These are phyloP conservation scores for Seiridium unicorne DNA, from an alignment of 2,329 filamentous ascomycete species.

Conservation along the genomic window DNA sequence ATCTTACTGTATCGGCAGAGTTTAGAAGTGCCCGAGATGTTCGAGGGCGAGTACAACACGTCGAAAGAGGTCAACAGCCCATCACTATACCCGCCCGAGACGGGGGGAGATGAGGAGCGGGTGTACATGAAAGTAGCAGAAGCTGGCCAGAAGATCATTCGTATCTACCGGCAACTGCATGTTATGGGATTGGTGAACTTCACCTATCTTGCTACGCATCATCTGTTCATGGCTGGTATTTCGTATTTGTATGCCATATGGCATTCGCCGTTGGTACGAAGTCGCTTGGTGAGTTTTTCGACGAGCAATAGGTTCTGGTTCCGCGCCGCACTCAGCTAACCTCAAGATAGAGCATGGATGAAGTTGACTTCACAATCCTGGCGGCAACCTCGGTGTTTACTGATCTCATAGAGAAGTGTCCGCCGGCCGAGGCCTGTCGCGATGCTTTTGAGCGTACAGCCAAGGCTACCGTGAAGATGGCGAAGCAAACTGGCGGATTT, in stretches of 20 bases:
- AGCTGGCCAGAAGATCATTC: conserved; percentile 87
- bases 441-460: conserved; percentile 95
- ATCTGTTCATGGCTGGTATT: conserved; percentile 95
- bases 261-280: conserved; percentile 88
- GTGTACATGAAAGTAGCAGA: conserved; percentile 95
- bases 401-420: conserved; percentile 91
- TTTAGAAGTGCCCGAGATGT: conserved; percentile 77
- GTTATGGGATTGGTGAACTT: conserved; percentile 89
- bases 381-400: conserved; percentile 90
- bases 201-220: conserved; percentile 91
- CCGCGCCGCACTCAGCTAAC: conserved; percentile 20
- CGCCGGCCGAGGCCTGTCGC: conserved; percentile 88
- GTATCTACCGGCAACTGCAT: conserved; percentile 87
- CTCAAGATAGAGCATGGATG: conserved; percentile 70
- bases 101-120: conserved; percentile 79
- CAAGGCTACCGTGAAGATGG: conserved; percentile 95
- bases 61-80: conserved; percentile 64
- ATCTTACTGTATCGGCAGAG: conserved; percentile 95
- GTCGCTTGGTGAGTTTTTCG: conserved; percentile 69
- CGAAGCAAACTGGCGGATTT: conserved; percentile 81
- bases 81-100: conserved; percentile 60
- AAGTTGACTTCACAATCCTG: conserved; percentile 95
- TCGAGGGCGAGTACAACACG: conserved; percentile 75
- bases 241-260: conserved; percentile 97
- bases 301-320: conserved; percentile 9